Evolutionary conservation across 208 protist species (phyloP).

Genomic region (Porcisia hertigi): DNA sequence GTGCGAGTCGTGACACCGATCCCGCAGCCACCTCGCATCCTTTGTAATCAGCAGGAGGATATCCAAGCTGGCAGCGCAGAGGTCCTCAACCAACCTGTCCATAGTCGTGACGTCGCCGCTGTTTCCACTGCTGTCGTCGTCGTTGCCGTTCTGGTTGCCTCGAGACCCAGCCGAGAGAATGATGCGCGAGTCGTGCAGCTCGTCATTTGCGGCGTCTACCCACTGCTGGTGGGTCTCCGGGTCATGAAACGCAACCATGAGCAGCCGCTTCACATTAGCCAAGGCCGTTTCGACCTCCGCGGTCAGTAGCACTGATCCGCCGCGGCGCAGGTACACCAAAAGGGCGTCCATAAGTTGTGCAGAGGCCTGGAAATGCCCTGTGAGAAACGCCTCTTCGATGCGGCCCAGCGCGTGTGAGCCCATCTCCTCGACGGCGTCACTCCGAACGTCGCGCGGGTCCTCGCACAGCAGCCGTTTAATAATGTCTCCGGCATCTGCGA

Average conservation of each 20-base stretch:
- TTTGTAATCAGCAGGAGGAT: slow-evolving; percentile 74
- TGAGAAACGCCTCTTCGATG: slow-evolving; percentile 64
- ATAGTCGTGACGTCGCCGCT: slow-evolving; percentile 5
- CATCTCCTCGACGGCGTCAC: slow-evolving; percentile 40
- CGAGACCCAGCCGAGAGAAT: slow-evolving; percentile 20
- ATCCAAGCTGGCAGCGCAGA: slow-evolving; percentile 61
- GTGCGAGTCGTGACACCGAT: slow-evolving; percentile 47
- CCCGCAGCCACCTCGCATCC: slow-evolving; percentile 49
- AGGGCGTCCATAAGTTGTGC: slow-evolving; percentile 64
- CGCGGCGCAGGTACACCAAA: slow-evolving; percentile 45
- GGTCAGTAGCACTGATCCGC: slow-evolving; percentile 35
- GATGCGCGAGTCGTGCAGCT: slow-evolving; percentile 54
- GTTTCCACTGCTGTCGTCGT: background rate
- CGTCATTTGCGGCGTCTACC: slow-evolving; percentile 49
- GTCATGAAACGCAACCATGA: slow-evolving; percentile 34
- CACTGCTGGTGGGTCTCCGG: slow-evolving; percentile 34
- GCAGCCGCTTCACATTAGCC: slow-evolving; percentile 61
- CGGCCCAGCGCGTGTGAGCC: slow-evolving; percentile 47
- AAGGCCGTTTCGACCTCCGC: slow-evolving; percentile 63
- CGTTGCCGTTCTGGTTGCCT: background rate
- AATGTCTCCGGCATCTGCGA: slow-evolving; percentile 34
- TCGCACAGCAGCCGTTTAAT: slow-evolving; percentile 26
- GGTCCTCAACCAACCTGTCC: slow-evolving; percentile 35
- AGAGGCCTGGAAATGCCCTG: slow-evolving; percentile 47
- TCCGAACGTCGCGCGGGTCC: slow-evolving; percentile 5